These are phyloP conservation scores for Suillus ampliporus DNA, from an alignment of 768 basidiomycete genomes.

Conservation along the genomic window DNA sequence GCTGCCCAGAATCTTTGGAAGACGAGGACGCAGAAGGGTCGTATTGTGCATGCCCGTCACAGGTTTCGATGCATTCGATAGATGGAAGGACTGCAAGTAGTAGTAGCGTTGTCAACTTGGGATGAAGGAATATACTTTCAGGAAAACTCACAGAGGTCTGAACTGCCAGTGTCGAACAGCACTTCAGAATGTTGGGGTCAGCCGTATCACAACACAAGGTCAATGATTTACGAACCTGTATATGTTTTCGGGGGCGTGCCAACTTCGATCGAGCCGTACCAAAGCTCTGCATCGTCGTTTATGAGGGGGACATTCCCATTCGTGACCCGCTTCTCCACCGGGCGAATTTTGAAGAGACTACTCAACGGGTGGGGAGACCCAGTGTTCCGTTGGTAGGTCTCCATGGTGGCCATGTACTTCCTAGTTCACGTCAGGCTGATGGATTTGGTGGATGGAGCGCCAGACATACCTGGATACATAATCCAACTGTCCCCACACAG, in stretches of 20 bases:
- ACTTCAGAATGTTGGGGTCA: conserved; percentile 30
- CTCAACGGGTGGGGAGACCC: conserved; percentile 41
- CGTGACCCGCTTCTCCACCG: conserved; percentile 15
- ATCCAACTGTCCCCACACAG: too few relatives aligned
- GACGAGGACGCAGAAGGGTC: conserved; percentile 29
- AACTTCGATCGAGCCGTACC: conserved; percentile 33
- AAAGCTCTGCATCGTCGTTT: conserved; percentile 28
- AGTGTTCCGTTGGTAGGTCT: conserved; percentile 48
- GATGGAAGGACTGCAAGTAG: conserved; percentile 38
- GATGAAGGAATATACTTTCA: too few relatives aligned
- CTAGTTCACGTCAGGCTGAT: conserved; percentile 26
- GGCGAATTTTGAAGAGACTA: conserved; percentile 12
- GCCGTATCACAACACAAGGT: not conserved
- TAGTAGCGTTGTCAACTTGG: not conserved
- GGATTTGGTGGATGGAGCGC: too few relatives aligned
- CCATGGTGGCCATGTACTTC: conserved; percentile 46
- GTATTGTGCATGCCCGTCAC: conserved; percentile 35
- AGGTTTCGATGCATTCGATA: conserved; percentile 24
- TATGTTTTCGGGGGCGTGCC: conserved; percentile 50
- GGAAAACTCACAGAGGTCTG: conserved; percentile 41
- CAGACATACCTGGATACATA: too few relatives aligned
- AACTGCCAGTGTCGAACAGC: conserved; percentile 56
- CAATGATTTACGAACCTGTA: conserved; percentile 33
- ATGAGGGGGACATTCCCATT: conserved; percentile 31
- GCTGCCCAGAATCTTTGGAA: conserved; percentile 16